Evolutionary conservation across 305 asterid genomes (phyloP), one percentile per base, ranked within the genome.

Genomic region (Solanum hybrid): DNA sequence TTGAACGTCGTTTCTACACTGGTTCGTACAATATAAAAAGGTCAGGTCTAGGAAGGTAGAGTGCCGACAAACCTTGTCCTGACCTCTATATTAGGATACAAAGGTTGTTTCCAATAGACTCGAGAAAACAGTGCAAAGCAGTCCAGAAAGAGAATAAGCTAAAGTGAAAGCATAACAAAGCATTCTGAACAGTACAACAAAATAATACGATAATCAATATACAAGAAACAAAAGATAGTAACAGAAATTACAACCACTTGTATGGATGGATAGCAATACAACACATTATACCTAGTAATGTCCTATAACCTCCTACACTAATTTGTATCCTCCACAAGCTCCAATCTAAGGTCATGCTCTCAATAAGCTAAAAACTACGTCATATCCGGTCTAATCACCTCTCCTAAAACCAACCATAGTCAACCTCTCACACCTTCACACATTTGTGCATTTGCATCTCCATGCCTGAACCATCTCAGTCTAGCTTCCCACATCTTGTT

Each of bases 1-100:
- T 95, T 22, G 98, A 97, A 24, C 90, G 94, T 51, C 84, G 95
- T 22, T 97, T 97, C 92, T 95, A 97, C 68, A 79, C 89, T 10
- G 99, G 96, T n/a, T 87, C 98, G 6, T 96, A 92, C 88, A 96
- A n/a, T 65, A 65, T 65, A 24, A 8, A 65, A 9, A n/a, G 9
- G 75, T 65, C 1, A n/a, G 11, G 75, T 65, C 14, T 65, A 65
- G 3, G 29, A 22, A 12, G 29, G 13, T 65, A 9, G 27, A 65
- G 14, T 65, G 12, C 29, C 5, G 3, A 6, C 6, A 65, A 10
- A 65, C 75, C 75, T 65, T 65, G 75, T 3, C 11, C 27, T 9
- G 75, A 65, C 34, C 34, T 0, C 34, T 73, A 73, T 14, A 73
- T 12, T 29, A 73, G 79, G 34, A 29, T 73, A 73, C 10, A 72